Percentiles rank a stretch among this genome's conserved stretches.
These are phyloP conservation scores for Rubroboletus pulcherrimus DNA, from an alignment of 768 basidiomycete species.

Conservation along the genomic window DNA sequence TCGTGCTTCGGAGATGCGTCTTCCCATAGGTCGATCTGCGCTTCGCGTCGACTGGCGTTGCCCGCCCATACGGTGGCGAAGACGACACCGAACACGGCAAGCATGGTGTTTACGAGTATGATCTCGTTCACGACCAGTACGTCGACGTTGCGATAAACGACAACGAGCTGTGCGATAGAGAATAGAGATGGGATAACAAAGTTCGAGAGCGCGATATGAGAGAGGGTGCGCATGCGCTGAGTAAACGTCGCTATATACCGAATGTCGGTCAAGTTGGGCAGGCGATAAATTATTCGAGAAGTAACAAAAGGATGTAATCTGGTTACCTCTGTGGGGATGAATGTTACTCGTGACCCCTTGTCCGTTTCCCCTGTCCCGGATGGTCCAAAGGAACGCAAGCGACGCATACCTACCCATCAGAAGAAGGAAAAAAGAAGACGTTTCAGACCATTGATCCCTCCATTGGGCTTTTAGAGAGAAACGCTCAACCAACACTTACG, in stretches of 20 bases:
- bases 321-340: constrained; percentile 8
- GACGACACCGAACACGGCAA: constrained; percentile 32
- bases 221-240: constrained; percentile 24
- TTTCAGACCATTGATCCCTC: not conserved
- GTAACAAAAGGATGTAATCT: not conserved
- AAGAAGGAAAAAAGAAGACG: not conserved
- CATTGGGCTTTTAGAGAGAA: too few species aligned
- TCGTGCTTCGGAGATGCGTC: not conserved
- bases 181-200: constrained; percentile 32
- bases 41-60: constrained; percentile 2
- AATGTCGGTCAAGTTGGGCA: not conserved
- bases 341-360: constrained; percentile 20
- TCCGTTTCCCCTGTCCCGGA: constrained; percentile 11
- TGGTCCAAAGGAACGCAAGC: constrained; percentile 26
- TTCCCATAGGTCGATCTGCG: not conserved
- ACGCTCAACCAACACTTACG: constrained; percentile 11
- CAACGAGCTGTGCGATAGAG: constrained; percentile 28
- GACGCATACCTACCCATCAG: constrained; percentile 22
- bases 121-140: constrained; percentile 23
- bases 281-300: not conserved
- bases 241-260: constrained; percentile 16
- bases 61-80: constrained; percentile 33
- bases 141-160: constrained; percentile 28
- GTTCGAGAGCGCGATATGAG: constrained; percentile 31
- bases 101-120: constrained; percentile 27